Evolutionary conservation across 495 filamentous ascomycete genomes (phyloP).

Genomic region (Lasiosphaeria miniovina): DNA sequence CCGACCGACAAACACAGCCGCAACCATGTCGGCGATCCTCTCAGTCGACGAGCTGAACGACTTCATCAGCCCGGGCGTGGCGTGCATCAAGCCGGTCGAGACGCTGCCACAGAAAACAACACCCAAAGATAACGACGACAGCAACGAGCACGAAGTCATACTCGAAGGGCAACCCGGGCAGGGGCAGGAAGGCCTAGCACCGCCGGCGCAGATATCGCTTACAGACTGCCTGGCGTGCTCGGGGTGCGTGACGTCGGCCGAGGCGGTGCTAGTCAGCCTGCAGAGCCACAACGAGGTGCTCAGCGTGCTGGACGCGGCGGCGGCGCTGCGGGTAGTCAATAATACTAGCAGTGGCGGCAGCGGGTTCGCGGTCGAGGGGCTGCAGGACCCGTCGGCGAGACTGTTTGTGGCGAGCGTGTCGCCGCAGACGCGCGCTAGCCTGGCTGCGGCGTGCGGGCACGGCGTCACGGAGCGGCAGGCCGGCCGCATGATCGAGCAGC

Average conservation of each 20-base stretch:
- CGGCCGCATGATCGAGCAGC: conserved; percentile 75
- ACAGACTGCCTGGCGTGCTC: conserved; percentile 98
- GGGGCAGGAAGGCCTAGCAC: background rate
- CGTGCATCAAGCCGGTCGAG: conserved; percentile 97
- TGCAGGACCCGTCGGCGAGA: conserved; percentile 50
- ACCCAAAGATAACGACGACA: conserved; percentile 13
- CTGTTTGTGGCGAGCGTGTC: conserved; percentile 89
- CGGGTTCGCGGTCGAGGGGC: conserved; percentile 31
- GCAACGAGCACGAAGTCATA: conserved; percentile 77
- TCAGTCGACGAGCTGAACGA: conserved; percentile 97
- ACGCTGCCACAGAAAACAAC: conserved; percentile 59
- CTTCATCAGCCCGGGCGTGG: conserved; percentile 96
- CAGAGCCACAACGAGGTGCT: conserved; percentile 93
- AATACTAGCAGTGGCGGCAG: conserved; percentile 9
- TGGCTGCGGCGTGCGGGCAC: conserved; percentile 79
- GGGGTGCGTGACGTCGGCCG: conserved; percentile 94
- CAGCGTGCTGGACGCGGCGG: conserved; percentile 67
- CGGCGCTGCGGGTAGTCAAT: conserved; percentile 42
- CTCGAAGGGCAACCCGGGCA: conserved; percentile 52
- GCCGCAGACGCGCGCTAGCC: conserved; percentile 80
- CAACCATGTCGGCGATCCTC: conserved; percentile 87
- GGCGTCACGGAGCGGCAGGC: conserved; percentile 69
- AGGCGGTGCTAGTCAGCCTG: conserved; percentile 87
- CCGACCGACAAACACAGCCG: background rate
- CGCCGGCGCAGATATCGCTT: conserved; percentile 82